phyloP scores from a whole-genome alignment of 2,329 filamentous ascomycete genomes.

The Karstenula rhodostoma region DNA sequence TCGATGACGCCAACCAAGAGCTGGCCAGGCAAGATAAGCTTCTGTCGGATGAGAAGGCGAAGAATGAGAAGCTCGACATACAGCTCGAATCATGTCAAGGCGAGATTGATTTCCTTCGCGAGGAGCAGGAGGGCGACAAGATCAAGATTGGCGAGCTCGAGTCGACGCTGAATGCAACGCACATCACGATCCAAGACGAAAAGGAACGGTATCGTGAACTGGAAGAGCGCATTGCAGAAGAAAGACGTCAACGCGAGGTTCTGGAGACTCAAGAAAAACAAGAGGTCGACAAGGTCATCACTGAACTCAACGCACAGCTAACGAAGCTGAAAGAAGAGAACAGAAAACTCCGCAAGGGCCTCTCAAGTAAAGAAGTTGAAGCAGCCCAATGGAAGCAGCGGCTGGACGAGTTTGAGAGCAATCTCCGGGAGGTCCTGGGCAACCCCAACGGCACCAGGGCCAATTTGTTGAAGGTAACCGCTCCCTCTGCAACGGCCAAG shows the following conservation, averaged over 20 bases:
- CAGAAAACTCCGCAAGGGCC: conserved; percentile 79
- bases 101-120: conserved; percentile 92
- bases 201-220: conserved; percentile 69
- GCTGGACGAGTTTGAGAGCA: conserved; percentile 87
- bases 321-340: conserved; percentile 85
- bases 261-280: conserved; percentile 90
- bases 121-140: conserved; percentile 97
- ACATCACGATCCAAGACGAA: conserved; percentile 82
- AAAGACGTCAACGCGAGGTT: conserved; percentile 85
- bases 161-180: conserved; percentile 78
- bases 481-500: conserved; percentile 14
- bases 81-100: conserved; percentile 92
- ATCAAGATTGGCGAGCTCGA: conserved; percentile 96
- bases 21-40: conserved; percentile 85
- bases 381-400: conserved; percentile 91
- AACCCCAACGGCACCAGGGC: conserved; percentile 87
- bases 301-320: conserved; percentile 87
- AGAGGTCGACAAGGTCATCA: conserved; percentile 91
- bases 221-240: conserved; percentile 74
- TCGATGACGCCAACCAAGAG: conserved; percentile 85
- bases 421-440: conserved; percentile 84
- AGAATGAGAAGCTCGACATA: conserved; percentile 85
- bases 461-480: conserved; percentile 76
- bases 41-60: conserved; percentile 83
- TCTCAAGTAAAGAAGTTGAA: conserved; percentile 86